Evolutionary conservation across 2,329 filamentous ascomycete species (phyloP), one percentile per base, ranked within the genome.

Genomic region (Gaeumannomyces tritici): DNA sequence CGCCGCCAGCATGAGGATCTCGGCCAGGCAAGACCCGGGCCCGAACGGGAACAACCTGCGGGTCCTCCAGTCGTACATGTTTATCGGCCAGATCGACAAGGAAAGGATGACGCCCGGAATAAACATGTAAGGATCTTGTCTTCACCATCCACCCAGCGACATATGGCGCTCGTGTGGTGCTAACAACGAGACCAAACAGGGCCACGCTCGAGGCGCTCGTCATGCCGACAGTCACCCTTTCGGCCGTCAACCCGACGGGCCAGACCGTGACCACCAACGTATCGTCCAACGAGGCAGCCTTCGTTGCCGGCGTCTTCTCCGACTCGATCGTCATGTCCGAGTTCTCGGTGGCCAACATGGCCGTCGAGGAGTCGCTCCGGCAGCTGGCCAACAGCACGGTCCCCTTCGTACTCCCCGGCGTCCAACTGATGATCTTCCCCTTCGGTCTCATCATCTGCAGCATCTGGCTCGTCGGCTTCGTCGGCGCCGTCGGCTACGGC

Each of bases 271-370:
- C 76, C 68, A 88, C 88, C 60, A 86, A 83, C 42, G 83, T 91
- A 60, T 87, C 87, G 12, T 81, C 84, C 64, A 86, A 88, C 73
- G 86, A 90, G 71, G 88, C 89, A 21, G 81, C 83, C 8, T 92
- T 91, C 67, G 82, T 91, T 54, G 83, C 82, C 18, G 89, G 89
- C 61, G 82, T 89, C 68, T 91, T 91, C 73, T 83, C 87, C 62
- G 74, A 80, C 60, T 76, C 82, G 62, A 76, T 83, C 18, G 72
- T 84, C 69, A 73, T 81, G 69, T 86, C 83, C 63, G 74, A 78
- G 60, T 76, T 80, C 51, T 71, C 75, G 57, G 67, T 75, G 59
- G 83, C 83, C 28, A 74, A 80, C 64, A 72, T 77, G 24, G 79
- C 81, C 42, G 81, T 85, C 24, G 73, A 81, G 63, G 71, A 77